phyloP scores from a whole-genome alignment of 768 basidiomycete genomes.

The Leucocoprinus birnbaumii region DNA sequence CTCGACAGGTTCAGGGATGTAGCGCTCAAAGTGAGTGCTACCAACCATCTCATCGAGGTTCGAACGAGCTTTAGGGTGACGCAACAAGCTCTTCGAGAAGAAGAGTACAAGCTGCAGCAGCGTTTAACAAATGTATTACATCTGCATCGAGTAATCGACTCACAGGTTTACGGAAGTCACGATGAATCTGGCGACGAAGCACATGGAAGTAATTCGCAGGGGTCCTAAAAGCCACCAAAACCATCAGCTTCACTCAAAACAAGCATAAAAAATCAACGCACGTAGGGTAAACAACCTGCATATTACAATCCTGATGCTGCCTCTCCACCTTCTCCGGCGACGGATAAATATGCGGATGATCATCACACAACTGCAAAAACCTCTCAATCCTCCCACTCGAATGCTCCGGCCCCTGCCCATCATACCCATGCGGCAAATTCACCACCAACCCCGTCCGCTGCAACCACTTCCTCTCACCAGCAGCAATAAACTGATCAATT shows the following conservation, averaged over 20 bases:
- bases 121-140: too few species aligned
- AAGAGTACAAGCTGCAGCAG: slow-evolving; percentile 87
- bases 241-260: slow-evolving; percentile 4
- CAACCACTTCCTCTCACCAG: slow-evolving; percentile 97
- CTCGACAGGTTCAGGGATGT: slow-evolving; percentile 83
- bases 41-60: slow-evolving; percentile 84
- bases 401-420: slow-evolving; percentile 98
- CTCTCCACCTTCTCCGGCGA: slow-evolving; percentile 85
- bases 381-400: slow-evolving; percentile 94
- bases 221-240: slow-evolving; percentile 48
- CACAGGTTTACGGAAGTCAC: slow-evolving; percentile 97
- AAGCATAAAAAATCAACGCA: slow-evolving; percentile 33
- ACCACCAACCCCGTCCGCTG: slow-evolving; percentile 91
- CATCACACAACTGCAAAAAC: slow-evolving; percentile 97
- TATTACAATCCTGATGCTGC: slow-evolving; percentile 98
- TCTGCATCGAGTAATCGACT: slow-evolving; percentile 20
- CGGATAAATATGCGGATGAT: slow-evolving; percentile 91
- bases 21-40: slow-evolving; percentile 90
- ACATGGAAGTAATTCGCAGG: slow-evolving; percentile 99
- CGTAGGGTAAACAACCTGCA: slow-evolving; percentile 99
- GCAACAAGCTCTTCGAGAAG: slow-evolving; percentile 96
- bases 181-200: slow-evolving; percentile 93
- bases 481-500: slow-evolving; percentile 98
- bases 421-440: slow-evolving; percentile 92
- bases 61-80: slow-evolving; percentile 91